A percentile compares a stretch with the other conserved stretches of the same genome.
phyloP scores from a whole-genome alignment of 495 filamentous ascomycete species.

The Halenospora varia region DNA sequence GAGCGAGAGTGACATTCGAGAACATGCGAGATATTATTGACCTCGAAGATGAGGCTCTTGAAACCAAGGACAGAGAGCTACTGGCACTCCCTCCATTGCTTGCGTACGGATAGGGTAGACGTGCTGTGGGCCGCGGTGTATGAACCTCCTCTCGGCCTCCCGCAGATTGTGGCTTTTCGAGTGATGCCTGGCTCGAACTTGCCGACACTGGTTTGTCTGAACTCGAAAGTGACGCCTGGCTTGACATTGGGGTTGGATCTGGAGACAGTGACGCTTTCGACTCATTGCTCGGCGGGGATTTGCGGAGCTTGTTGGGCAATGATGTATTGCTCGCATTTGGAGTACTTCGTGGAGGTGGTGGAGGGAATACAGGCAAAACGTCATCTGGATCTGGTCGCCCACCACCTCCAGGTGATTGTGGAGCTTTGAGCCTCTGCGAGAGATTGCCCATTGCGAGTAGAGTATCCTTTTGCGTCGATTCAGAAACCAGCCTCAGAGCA shows the following conservation, averaged over 20 bases:
- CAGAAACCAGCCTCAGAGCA: conserved; percentile 4
- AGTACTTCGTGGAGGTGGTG: conserved; percentile 3
- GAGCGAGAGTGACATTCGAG: background rate
- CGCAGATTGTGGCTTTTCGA: background rate
- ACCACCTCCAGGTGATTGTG: background rate
- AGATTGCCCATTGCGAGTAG: conserved; percentile 13
- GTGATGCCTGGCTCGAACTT: conserved; percentile 3
- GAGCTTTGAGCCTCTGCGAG: background rate
- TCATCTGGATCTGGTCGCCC: conserved; percentile 8
- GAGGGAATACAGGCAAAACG: conserved; percentile 8
- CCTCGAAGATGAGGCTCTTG: background rate
- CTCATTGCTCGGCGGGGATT: background rate
- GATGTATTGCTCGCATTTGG: conserved; percentile 4
- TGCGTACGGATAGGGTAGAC: conserved; percentile 3
- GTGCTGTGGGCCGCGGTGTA: background rate
- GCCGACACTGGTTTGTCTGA: background rate
- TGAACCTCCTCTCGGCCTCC: too few species aligned
- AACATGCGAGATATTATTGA: background rate
- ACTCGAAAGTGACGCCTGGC: conserved; percentile 3
- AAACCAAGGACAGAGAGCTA: background rate
- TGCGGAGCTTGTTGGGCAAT: conserved; percentile 1
- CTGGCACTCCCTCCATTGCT: too few species aligned
- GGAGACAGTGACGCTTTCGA: background rate
- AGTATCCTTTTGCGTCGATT: conserved; percentile 12
- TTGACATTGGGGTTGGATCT: background rate